phyloP scores from a whole-genome alignment of 2,329 filamentous ascomycete species.

The Trichophyton rubrum region DNA sequence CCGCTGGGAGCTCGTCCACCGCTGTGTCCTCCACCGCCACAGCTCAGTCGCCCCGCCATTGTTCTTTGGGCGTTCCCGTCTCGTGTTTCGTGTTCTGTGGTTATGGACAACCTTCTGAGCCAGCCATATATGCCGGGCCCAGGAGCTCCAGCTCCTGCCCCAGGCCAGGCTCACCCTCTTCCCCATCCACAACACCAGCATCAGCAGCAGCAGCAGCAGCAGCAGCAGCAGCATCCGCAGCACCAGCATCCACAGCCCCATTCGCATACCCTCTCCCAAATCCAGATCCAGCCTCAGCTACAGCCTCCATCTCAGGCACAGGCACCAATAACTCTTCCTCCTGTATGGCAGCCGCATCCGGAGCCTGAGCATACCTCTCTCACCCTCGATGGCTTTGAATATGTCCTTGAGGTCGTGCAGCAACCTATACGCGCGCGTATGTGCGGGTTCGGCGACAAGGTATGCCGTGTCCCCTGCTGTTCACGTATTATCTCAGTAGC shows the following conservation, averaged over 20 bases:
- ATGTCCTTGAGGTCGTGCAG: slow-evolving; percentile 67
- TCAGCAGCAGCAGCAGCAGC: not conserved
- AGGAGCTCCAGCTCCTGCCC: not conserved
- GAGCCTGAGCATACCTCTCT: not conserved
- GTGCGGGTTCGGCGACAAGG: slow-evolving; percentile 98
- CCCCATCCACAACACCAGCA: not conserved
- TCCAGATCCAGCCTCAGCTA: not conserved
- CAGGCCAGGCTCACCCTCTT: not conserved
- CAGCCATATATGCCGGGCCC: not conserved
- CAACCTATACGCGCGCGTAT: slow-evolving; percentile 88
- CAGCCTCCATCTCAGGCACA: not conserved
- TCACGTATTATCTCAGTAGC: not conserved
- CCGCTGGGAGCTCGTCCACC: not conserved
- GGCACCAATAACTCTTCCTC: not conserved
- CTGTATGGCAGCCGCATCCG: not conserved
- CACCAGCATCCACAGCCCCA: not conserved
- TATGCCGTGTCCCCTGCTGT: slow-evolving; percentile 27
- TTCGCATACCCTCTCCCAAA: not conserved
- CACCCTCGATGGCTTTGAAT: slow-evolving; percentile 13
- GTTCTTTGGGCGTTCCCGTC: not conserved
- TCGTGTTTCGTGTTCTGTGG: not conserved
- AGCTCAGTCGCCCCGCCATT: not conserved
- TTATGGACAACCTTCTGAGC: not conserved
- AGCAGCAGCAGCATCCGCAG: not conserved
- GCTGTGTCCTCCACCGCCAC: no score